Evolutionary conservation across 1,284 basidiomycete species (phyloP).

Genomic region (Trichosporon sp.): DNA sequence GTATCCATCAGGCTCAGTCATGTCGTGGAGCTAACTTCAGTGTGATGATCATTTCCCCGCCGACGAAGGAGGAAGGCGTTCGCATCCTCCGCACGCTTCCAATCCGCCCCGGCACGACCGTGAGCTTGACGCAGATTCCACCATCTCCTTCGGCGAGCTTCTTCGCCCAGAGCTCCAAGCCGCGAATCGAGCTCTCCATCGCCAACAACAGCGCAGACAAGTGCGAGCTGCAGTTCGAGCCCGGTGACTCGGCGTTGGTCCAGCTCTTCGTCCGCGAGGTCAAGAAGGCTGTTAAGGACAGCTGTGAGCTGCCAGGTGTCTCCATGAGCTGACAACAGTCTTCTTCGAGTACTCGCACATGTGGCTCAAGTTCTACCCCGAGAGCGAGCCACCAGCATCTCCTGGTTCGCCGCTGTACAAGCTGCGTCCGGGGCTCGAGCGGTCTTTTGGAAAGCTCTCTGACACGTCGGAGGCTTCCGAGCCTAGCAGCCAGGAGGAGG

Average conservation of each 20-base stretch:
- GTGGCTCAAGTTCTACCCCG: constrained; percentile 35
- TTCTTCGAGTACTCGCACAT: constrained; percentile 14
- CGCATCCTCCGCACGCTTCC: constrained; percentile 28
- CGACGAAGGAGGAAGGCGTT: background rate
- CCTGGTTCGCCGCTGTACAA: constrained; percentile 8
- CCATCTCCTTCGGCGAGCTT: constrained; percentile 41
- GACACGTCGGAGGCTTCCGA: background rate
- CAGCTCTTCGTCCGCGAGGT: constrained; percentile 31
- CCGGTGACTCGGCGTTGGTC: constrained; percentile 25
- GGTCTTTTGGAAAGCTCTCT: constrained; percentile 5
- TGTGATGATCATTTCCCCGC: constrained; percentile 25
- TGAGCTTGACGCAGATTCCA: constrained; percentile 34
- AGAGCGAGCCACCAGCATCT: background rate
- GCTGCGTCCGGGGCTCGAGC: background rate
- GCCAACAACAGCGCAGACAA: constrained; percentile 60
- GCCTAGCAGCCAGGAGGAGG: background rate
- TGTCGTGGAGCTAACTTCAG: constrained; percentile 17
- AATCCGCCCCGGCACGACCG: constrained; percentile 24
- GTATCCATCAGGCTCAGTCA: too few species aligned
- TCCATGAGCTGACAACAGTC: constrained; percentile 11
- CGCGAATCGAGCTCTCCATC: constrained; percentile 23
- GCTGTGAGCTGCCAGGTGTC: constrained; percentile 1
- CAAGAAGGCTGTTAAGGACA: constrained; percentile 7
- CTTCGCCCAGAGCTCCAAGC: constrained; percentile 41
- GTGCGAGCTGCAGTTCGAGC: constrained; percentile 68